Evolutionary conservation across 805 yeast species (phyloP).

Genomic region (Cephaloascus fragrans): DNA sequence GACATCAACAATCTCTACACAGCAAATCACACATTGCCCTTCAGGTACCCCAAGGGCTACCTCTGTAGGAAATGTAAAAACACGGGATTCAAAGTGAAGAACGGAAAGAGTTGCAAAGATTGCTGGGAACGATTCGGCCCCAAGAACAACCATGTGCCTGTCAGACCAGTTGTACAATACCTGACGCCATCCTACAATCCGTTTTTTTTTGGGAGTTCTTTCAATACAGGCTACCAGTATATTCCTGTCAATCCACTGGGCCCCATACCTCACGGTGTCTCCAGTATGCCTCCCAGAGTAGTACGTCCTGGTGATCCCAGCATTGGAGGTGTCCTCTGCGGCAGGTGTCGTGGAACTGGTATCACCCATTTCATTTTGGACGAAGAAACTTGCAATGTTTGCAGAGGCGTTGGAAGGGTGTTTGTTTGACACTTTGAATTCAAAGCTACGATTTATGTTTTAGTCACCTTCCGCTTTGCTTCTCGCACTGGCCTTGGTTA

Average conservation of each 20-base stretch:
- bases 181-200: too few species aligned
- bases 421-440: too few species aligned
- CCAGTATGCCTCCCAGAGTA: constrained; percentile 19
- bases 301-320: constrained; percentile 74
- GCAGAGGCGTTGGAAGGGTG: constrained; percentile 61
- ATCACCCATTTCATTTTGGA: constrained; percentile 44
- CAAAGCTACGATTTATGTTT: too few species aligned
- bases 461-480: too few species aligned
- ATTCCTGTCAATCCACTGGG: too few species aligned
- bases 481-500: too few species aligned
- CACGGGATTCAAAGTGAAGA: constrained; percentile 60
- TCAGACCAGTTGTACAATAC: too few species aligned
- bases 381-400: constrained; percentile 51
- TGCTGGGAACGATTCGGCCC: constrained; percentile 64
- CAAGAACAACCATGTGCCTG: constrained; percentile 14
- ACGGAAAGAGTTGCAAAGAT: constrained; percentile 54
- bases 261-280: too few species aligned
- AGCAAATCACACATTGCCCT: constrained; percentile 44
- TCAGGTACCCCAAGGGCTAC: constrained; percentile 55
- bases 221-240: too few species aligned
- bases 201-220: too few species aligned
- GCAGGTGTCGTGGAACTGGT: constrained; percentile 64
- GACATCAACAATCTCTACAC: constrained; percentile 24
- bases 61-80: constrained; percentile 64
- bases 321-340: constrained; percentile 68